Base-by-base conservation (phyloP, 169 alveolate genomes). In the Neospora caninum region DNA sequence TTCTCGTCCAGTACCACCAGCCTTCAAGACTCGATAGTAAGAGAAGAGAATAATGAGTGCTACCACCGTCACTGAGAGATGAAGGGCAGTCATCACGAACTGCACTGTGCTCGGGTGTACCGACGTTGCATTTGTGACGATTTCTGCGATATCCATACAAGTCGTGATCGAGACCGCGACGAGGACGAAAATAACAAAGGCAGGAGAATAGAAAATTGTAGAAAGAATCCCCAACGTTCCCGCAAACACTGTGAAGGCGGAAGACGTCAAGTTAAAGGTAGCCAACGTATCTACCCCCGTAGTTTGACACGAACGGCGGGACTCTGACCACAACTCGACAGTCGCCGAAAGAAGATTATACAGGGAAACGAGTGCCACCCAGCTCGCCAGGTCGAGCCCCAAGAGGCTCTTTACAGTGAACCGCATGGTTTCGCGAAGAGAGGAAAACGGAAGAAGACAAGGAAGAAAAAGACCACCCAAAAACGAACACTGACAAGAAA, bases 181-280 rank as follows among this genome's bases (percentile, higher is more conserved):
- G 31, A 86, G 34, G 1, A 92, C 95, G 16, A 92, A 80, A 39
- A 92, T 31, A 16, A 92, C 95, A 70, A 92, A 92, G 53, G 53
- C 1, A 27, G 86, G 36, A 10, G 95, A 92, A 73, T 92, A 64
- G 42, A 91, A 83, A 16, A 92, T 73, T 18, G 95, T 92, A n/a
- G 95, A 92, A 16, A 92, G 80, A 29, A 92, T 91, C 36, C 95
- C 95, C 64, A 92, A 80, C 27, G 95, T 67, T 0, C 95, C 95
- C 36, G 95, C 95, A 22, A 92, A 39, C 36, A 92, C 83, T 0
- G 95, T 92, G 67, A 92, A 92, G 36, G 82, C 88, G 88, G 95
- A 92, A 27, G 95, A 92, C 25, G 88, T 42, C 25, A 84, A 67
- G 42, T 92, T 92, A 41, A 92, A 92, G 58, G 92, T 80, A 27